Percentiles rank a stretch among this genome's conserved stretches.
phyloP scores from a whole-genome alignment of 73 alveolate genomes.

The Paramecium biaurelia region DNA sequence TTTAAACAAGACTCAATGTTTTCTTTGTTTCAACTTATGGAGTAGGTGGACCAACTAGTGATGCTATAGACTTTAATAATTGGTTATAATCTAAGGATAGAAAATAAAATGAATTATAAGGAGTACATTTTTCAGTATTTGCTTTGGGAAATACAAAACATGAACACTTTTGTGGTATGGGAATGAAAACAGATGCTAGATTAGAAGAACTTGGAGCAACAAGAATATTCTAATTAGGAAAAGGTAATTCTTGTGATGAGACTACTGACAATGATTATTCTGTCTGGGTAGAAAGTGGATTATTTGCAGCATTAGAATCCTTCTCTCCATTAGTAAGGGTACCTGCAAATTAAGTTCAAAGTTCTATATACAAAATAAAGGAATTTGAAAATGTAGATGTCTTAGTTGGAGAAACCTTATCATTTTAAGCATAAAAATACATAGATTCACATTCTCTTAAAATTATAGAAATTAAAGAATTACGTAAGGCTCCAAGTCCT shows the following conservation, averaged over 20 bases:
- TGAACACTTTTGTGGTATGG: slow-evolving; percentile 64
- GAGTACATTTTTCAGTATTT: slow-evolving; percentile 14
- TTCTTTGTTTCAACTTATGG: slow-evolving; percentile 63
- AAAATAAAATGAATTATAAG: background rate
- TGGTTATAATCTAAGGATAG: slow-evolving; percentile 41
- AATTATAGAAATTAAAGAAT: slow-evolving; percentile 71
- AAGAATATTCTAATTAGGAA: slow-evolving; percentile 47
- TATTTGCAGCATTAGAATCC: slow-evolving; percentile 4
- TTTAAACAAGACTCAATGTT: background rate
- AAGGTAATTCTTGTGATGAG: slow-evolving; percentile 60
- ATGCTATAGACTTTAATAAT: slow-evolving; percentile 51
- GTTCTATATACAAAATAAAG: background rate
- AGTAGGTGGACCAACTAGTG: slow-evolving; percentile 61
- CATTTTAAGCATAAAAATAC: slow-evolving; percentile 33
- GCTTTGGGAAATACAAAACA: slow-evolving; percentile 56
- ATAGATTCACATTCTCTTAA: slow-evolving; percentile 58
- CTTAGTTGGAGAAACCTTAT: background rate
- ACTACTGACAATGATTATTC: slow-evolving; percentile 58
- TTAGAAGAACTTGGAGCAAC: slow-evolving; percentile 52
- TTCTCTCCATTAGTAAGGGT: background rate
- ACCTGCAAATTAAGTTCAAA: background rate
- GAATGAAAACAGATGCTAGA: slow-evolving; percentile 45
- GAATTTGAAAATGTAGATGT: slow-evolving; percentile 24
- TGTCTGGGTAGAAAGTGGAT: slow-evolving; percentile 41
- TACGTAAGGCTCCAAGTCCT: slow-evolving; percentile 64